phyloP scores from a whole-genome alignment of 352 stramenopile genomes.

The Pythium vanterpoolii region DNA sequence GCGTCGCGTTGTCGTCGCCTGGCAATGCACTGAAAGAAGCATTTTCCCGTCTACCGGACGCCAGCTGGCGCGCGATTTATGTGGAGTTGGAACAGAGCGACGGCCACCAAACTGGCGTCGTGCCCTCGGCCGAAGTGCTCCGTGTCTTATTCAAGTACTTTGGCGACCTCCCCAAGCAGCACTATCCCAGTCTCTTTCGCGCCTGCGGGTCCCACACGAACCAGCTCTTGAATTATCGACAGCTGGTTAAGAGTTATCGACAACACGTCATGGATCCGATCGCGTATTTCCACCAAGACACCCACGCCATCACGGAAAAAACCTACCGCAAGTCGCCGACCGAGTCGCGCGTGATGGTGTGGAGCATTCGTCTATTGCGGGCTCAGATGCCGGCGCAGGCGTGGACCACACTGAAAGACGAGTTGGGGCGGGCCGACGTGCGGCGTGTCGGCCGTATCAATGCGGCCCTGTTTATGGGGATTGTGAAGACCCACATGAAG shows the following conservation, averaged over 20 bases:
- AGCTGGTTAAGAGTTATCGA: conserved; percentile 68
- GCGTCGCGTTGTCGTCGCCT: conserved; percentile 48
- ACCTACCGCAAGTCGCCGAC: conserved; percentile 56
- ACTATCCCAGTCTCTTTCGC: conserved; percentile 60
- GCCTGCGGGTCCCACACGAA: conserved; percentile 60
- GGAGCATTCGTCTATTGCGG: conserved; percentile 57
- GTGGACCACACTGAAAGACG: conserved; percentile 54
- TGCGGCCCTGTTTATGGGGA: conserved; percentile 38
- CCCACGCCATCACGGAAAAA: conserved; percentile 33
- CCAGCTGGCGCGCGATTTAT: conserved; percentile 58
- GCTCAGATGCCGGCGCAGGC: conserved; percentile 33
- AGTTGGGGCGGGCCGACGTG: conserved; percentile 41
- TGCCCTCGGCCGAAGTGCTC: conserved; percentile 56
- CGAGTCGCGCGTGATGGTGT: conserved; percentile 71
- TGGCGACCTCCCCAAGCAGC: conserved; percentile 43
- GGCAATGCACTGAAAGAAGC: conserved; percentile 73
- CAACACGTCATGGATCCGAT: conserved; percentile 48
- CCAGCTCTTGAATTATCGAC: conserved; percentile 68
- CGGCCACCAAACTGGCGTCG: conserved; percentile 50
- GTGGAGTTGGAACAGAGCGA: conserved; percentile 65
- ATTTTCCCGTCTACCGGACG: conserved; percentile 55
- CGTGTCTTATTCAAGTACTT: conserved; percentile 64
- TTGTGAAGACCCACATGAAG: conserved; percentile 41
- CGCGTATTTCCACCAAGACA: conserved; percentile 51
- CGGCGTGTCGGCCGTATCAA: conserved; percentile 52